Evolutionary conservation across 345 rosid species (phyloP).

Genomic region (Aquilaria sinensis): DNA sequence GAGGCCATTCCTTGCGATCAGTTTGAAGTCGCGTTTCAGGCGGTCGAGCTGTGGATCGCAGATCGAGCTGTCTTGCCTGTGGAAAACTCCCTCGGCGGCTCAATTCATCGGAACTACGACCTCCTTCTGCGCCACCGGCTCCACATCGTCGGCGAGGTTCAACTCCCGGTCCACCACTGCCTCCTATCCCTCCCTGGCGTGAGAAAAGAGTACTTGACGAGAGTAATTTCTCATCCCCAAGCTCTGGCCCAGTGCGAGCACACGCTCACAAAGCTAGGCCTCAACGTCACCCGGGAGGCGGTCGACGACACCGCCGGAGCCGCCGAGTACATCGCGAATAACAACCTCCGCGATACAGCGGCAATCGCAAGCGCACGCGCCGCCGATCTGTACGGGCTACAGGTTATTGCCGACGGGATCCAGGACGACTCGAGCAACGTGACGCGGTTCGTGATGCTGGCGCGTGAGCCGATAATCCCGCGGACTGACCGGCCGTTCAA

Average conservation of each 20-base stretch:
- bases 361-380: slow-evolving; percentile 96
- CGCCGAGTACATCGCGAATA: slow-evolving; percentile 71
- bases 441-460: slow-evolving; percentile 89
- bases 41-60: slow-evolving; percentile 98
- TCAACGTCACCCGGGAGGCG: slow-evolving; percentile 81
- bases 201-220: slow-evolving; percentile 60
- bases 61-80: slow-evolving; percentile 93
- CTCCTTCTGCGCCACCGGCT: slow-evolving; percentile 95
- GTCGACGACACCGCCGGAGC: slow-evolving; percentile 95
- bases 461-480: slow-evolving; percentile 95
- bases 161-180: slow-evolving; percentile 92
- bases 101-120: slow-evolving; percentile 96
- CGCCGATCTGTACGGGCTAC: slow-evolving; percentile 75
- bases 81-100: slow-evolving; percentile 94
- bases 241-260: slow-evolving; percentile 91
- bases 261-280: slow-evolving; percentile 73
- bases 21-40: slow-evolving; percentile 93
- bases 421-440: slow-evolving; percentile 90
- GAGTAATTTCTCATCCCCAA: slow-evolving; percentile 96
- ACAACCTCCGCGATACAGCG: slow-evolving; percentile 72
- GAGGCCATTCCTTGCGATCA: slow-evolving; percentile 97
- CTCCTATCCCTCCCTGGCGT: slow-evolving; percentile 87
- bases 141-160: slow-evolving; percentile 97
- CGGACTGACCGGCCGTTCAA: slow-evolving; percentile 93
- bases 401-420: slow-evolving; percentile 76